A percentile compares a stretch with the other conserved stretches of the same genome.
phyloP scores from a whole-genome alignment of 1,139 yeast genomes.

The Geotrichum reessii region DNA sequence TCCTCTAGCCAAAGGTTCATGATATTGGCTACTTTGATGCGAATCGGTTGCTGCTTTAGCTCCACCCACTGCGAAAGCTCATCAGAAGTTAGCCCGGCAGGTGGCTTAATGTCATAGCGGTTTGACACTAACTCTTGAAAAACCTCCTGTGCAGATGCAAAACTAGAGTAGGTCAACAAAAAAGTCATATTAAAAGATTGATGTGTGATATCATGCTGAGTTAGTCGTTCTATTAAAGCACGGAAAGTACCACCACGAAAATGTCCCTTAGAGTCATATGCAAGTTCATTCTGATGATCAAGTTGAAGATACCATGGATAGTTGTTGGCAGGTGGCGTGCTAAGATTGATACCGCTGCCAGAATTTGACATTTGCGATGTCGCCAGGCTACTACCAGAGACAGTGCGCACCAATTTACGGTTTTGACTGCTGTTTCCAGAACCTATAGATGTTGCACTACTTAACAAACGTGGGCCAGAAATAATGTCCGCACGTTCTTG shows the following conservation, averaged over 20 bases:
- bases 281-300: constrained; percentile 66
- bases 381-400: neutral
- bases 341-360: constrained; percentile 14
- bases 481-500: neutral
- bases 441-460: neutral
- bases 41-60: constrained; percentile 58
- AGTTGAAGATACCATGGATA: constrained; percentile 76
- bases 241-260: constrained; percentile 81
- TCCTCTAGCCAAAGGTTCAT: constrained; percentile 65
- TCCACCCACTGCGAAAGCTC: constrained; percentile 78
- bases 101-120: constrained; percentile 70
- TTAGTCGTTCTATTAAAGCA: constrained; percentile 75
- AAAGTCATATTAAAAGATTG: constrained; percentile 64
- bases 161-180: constrained; percentile 68
- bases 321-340: constrained; percentile 1
- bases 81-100: constrained; percentile 78
- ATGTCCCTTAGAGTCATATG: constrained; percentile 65
- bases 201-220: constrained; percentile 69
- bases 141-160: constrained; percentile 62
- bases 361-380: constrained; percentile 20
- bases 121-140: constrained; percentile 40
- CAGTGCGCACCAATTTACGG: neutral
- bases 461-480: neutral
- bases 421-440: neutral
- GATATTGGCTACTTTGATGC: constrained; percentile 61